A percentile compares a stretch with the other conserved stretches of the same genome.
Conservation (phyloP, 2,329 filamentous ascomycete genomes). For the Sporothrix euskadiensis region DNA sequence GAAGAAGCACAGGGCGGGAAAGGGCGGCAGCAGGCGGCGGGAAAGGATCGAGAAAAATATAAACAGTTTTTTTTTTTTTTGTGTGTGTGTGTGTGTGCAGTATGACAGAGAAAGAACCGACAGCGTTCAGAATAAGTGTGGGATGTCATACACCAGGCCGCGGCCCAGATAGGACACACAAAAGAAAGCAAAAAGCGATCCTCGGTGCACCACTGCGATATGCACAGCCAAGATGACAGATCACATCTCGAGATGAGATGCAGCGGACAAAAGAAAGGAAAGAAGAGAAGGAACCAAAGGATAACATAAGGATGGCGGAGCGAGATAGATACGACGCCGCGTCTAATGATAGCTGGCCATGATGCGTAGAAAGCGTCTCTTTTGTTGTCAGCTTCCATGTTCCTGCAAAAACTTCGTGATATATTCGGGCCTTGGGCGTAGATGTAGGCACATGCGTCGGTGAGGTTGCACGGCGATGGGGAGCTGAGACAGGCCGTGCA, state of each 20-base stretch:
- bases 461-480: background rate
- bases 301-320: background rate
- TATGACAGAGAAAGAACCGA: background rate
- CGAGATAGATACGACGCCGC: background rate
- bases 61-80: background rate
- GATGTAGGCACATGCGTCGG: background rate
- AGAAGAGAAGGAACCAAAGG: background rate
- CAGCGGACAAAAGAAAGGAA: background rate
- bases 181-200: background rate
- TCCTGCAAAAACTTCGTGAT: background rate
- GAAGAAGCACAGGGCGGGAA: slow-evolving; percentile 4
- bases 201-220: background rate
- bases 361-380: background rate
- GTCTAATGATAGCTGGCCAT: background rate
- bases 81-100: too few species aligned
- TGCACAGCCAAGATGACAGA: background rate
- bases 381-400: background rate
- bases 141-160: background rate
- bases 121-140: background rate
- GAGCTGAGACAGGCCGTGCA: slow-evolving; percentile 12
- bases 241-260: slow-evolving; percentile 12
- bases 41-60: background rate
- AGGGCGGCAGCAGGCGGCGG: slow-evolving; percentile 3
- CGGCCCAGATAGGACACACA: background rate
- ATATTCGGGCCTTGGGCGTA: background rate